Percentiles rank a stretch among this genome's conserved stretches.
Evolutionary conservation across 805 yeast genomes (phyloP).

Genomic region (Ogataea haglerorum): DNA sequence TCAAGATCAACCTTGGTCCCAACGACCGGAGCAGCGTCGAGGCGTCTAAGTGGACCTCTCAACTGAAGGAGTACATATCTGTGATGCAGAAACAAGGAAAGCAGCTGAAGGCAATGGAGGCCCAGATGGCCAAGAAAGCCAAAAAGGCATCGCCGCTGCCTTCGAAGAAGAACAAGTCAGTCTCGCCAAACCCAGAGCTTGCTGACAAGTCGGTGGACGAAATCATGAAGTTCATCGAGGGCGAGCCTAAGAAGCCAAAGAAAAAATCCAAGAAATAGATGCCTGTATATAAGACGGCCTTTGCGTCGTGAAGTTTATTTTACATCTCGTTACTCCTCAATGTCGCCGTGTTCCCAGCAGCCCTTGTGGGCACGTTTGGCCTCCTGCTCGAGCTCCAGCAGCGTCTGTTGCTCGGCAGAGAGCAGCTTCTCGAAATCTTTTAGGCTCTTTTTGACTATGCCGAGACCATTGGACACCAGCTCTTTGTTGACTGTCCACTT

Average conservation of each 20-base stretch:
- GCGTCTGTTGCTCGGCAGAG: conserved; percentile 35
- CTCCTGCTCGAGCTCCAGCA: conserved; percentile 41
- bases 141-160: conserved; percentile 19
- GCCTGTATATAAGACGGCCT: conserved; percentile 10
- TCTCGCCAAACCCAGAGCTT: conserved; percentile 48
- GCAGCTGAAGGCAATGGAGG: conserved; percentile 27
- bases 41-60: conserved; percentile 59
- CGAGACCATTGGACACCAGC: conserved; percentile 58
- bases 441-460: conserved; percentile 42
- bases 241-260: conserved; percentile 36
- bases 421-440: conserved; percentile 36
- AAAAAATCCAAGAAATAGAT: conserved; percentile 23
- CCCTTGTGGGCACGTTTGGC: conserved; percentile 55
- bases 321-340: conserved; percentile 50
- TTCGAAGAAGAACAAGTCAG: conserved; percentile 31
- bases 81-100: conserved; percentile 43
- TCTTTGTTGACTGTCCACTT: conserved; percentile 58
- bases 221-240: conserved; percentile 67
- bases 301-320: too few relatives aligned
- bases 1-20: conserved; percentile 59
- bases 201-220: conserved; percentile 70
- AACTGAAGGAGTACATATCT: conserved; percentile 48
- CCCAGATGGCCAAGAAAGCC: conserved; percentile 22
- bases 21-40: conserved; percentile 67
- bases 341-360: conserved; percentile 76